phyloP scores from a whole-genome alignment of 352 stramenopile genomes.

The Aphanomyces stellatus region DNA sequence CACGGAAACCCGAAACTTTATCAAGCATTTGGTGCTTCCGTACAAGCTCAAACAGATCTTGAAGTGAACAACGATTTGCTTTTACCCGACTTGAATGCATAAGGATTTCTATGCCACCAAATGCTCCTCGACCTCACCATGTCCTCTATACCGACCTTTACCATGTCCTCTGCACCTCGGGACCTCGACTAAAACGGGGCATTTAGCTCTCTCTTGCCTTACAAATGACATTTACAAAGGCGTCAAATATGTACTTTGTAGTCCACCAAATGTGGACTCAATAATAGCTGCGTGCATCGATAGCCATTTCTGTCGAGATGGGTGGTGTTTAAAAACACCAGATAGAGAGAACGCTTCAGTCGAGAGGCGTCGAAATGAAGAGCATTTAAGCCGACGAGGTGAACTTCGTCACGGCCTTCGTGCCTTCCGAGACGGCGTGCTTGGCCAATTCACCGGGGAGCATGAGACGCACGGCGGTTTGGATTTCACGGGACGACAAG shows the following conservation, averaged over 20 bases:
- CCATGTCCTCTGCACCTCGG: too few relatives aligned
- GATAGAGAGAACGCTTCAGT: slow-evolving; percentile 14
- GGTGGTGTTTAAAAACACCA: slow-evolving; percentile 87
- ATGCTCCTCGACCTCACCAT: too few relatives aligned
- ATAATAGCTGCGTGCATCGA: too few relatives aligned
- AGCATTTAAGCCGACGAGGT: slow-evolving; percentile 71
- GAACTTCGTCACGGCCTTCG: slow-evolving; percentile 94
- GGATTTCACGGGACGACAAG: slow-evolving; percentile 94
- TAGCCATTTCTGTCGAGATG: slow-evolving; percentile 16
- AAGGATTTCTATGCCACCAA: too few relatives aligned
- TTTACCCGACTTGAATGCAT: not conserved
- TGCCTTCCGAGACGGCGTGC: slow-evolving; percentile 96
- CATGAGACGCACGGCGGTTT: slow-evolving; percentile 93
- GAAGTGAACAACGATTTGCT: too few relatives aligned
- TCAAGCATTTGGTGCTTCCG: slow-evolving; percentile 72
- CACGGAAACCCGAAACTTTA: slow-evolving; percentile 78
- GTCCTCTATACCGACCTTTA: too few relatives aligned
- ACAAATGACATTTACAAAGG: too few relatives aligned
- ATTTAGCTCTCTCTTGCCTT: too few relatives aligned
- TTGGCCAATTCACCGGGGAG: slow-evolving; percentile 96
- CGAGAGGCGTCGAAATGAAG: not conserved
- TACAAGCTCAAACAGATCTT: slow-evolving; percentile 33
- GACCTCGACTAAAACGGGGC: too few relatives aligned
- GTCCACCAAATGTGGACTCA: too few relatives aligned
- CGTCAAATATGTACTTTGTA: too few relatives aligned